Conservation (phyloP, 768 basidiomycete genomes). For the Mycena venus region DNA sequence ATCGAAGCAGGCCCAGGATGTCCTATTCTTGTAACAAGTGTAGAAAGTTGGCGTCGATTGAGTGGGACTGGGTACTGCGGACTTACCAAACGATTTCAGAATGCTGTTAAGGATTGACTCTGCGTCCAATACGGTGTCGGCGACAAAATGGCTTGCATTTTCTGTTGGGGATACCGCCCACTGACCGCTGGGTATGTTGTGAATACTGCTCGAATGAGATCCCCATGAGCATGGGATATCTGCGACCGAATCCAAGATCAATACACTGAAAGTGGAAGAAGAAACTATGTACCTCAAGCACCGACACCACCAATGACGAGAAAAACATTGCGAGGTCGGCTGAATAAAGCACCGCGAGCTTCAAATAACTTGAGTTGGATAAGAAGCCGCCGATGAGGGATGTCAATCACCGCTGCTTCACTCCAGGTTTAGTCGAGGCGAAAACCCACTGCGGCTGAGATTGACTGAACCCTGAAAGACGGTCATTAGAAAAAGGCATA, state of each 20-base stretch:
- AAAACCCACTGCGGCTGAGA: background rate
- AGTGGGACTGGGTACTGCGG: too few relatives aligned
- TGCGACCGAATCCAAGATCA: background rate
- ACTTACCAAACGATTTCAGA: too few relatives aligned
- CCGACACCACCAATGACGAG: background rate
- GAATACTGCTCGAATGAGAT: background rate
- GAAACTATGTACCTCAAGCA: background rate
- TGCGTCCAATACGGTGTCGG: background rate
- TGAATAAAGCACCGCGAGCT: background rate
- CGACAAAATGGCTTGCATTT: background rate
- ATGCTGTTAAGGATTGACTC: too few relatives aligned
- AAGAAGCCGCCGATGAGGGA: background rate
- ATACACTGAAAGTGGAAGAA: background rate
- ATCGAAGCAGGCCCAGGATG: too few relatives aligned
- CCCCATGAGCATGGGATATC: background rate
- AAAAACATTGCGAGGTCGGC: conserved; percentile 1
- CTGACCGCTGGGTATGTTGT: background rate
- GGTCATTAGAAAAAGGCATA: background rate
- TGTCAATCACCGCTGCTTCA: background rate
- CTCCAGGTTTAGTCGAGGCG: background rate
- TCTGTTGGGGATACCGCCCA: background rate
- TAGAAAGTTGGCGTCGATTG: too few relatives aligned
- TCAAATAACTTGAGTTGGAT: background rate
- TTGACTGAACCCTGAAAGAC: background rate
- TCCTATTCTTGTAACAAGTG: too few relatives aligned